phyloP scores from a whole-genome alignment of 2,329 filamentous ascomycete species.

The Colletotrichum tabaci region DNA sequence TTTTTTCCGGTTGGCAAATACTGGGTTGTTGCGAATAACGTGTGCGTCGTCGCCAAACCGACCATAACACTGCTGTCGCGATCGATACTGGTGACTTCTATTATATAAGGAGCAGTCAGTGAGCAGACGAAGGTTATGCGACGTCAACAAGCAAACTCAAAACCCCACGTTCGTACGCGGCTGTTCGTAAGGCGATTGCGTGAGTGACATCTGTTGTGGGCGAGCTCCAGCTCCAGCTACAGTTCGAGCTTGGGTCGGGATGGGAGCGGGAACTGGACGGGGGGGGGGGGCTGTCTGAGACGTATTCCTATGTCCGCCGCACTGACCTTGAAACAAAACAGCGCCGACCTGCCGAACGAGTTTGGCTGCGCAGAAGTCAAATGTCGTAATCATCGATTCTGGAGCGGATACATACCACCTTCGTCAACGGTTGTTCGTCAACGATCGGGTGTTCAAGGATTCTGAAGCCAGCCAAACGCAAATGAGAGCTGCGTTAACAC shows the following conservation, averaged over 20 bases:
- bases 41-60: constrained; percentile 3
- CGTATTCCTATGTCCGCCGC: constrained; percentile 24
- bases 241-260: constrained; percentile 1
- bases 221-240: constrained; percentile 9
- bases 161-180: constrained; percentile 28
- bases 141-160: constrained; percentile 34
- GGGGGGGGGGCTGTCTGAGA: constrained; percentile 30
- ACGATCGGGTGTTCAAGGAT: neutral
- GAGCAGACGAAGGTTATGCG: constrained; percentile 5
- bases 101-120: constrained; percentile 19
- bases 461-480: neutral
- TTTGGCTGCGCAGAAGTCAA: constrained; percentile 1
- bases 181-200: constrained; percentile 27
- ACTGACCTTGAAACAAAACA: constrained; percentile 39
- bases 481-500: neutral
- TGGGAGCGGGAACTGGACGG: constrained; percentile 3
- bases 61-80: neutral
- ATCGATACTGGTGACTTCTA: neutral
- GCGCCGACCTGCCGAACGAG: constrained; percentile 25
- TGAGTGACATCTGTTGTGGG: constrained; percentile 6
- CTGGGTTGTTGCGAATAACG: constrained; percentile 10
- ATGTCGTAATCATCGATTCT: constrained; percentile 22
- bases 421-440: neutral
- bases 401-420: constrained; percentile 13
- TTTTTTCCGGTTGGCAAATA: constrained; percentile 5